These are phyloP conservation scores for Bacterosira constricta DNA, from an alignment of 108 stramenopile genomes.

Conservation along the genomic window DNA sequence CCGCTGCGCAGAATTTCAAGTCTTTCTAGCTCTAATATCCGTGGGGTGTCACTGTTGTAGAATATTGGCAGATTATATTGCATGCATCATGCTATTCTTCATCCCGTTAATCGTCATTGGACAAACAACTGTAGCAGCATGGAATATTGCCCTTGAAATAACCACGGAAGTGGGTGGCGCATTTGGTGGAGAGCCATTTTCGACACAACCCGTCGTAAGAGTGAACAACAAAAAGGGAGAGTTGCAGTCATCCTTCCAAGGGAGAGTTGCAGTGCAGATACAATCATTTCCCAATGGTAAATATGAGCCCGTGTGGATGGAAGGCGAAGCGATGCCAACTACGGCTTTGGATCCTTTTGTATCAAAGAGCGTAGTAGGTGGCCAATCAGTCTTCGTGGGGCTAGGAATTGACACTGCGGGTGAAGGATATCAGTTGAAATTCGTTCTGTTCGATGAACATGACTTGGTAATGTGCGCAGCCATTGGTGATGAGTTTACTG, in stretches of 20 bases:
- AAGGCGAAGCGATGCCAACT: constrained; percentile 2
- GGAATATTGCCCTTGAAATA: constrained; percentile 40
- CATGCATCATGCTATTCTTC: no score
- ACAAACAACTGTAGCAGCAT: constrained; percentile 7
- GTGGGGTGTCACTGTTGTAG: no score
- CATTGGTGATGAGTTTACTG: constrained; percentile 26
- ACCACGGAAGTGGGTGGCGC: constrained; percentile 26
- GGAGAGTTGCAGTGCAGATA: constrained; percentile 38
- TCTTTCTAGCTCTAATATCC: no score
- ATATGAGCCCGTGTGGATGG: constrained; percentile 19
- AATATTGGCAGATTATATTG: no score
- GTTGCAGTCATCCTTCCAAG: constrained; percentile 25
- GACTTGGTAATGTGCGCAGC: constrained; percentile 32
- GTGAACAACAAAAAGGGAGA: constrained; percentile 39
- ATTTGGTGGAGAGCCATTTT: constrained; percentile 31
- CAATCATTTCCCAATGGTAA: constrained; percentile 1
- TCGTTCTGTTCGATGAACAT: constrained; percentile 42
- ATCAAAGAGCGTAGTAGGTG: constrained; percentile 9
- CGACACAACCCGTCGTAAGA: constrained; percentile 21
- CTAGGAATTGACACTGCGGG: constrained; percentile 32
- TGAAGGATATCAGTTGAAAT: constrained; percentile 36
- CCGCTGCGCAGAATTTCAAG: no score
- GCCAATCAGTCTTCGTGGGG: constrained; percentile 16
- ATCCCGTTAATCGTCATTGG: constrained; percentile 4
- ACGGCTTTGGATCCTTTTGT: constrained; percentile 1